Conservation (phyloP, 305 asterid species). For the Nicotiana rustica region DNA sequence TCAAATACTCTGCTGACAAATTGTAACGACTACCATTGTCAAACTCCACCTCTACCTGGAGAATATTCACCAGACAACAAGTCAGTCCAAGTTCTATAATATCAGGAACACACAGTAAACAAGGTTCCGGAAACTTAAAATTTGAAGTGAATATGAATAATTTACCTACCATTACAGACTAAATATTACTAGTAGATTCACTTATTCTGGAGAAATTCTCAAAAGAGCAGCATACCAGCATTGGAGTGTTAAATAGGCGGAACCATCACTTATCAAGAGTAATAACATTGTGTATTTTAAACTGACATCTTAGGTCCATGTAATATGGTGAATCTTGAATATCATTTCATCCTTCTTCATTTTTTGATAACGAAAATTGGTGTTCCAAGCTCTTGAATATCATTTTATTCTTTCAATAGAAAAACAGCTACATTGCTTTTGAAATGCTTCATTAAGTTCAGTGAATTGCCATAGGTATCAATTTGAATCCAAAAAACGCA, state of each 20-base stretch:
- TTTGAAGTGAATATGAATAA: not conserved
- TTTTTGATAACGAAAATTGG: too few relatives aligned
- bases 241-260: not conserved
- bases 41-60: conserved; percentile 80
- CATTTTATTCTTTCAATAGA: not conserved
- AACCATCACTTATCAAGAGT: not conserved
- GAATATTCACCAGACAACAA: conserved; percentile 25
- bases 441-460: not conserved
- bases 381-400: not conserved
- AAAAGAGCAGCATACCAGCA: not conserved
- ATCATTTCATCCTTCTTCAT: not conserved
- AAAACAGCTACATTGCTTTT: not conserved
- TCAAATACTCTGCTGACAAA: conserved; percentile 79
- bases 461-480: not conserved
- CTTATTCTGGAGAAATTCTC: not conserved
- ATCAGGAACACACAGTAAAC: conserved; percentile 23
- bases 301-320: not conserved
- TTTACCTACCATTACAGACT: not conserved
- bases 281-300: not conserved
- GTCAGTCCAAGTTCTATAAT: conserved; percentile 21
- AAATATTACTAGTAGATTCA: not conserved
- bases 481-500: not conserved
- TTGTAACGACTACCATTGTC: conserved; percentile 54
- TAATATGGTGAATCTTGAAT: conserved; percentile 9
- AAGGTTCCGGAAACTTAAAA: not conserved